Conservation (phyloP, 768 basidiomycete species). For the Xerocomellus amylosporus region DNA sequence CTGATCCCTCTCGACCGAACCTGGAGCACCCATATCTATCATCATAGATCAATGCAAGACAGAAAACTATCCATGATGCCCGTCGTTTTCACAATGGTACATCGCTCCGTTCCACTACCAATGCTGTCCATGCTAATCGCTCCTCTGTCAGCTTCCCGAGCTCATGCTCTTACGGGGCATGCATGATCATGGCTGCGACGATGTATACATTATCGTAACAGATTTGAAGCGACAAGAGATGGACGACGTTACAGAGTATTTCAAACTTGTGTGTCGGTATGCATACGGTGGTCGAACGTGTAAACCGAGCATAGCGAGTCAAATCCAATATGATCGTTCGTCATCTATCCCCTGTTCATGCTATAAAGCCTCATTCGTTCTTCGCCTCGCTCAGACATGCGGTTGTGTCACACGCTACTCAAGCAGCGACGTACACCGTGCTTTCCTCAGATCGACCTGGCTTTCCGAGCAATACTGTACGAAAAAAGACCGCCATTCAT, state of each 20-base stretch:
- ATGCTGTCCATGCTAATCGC: background rate
- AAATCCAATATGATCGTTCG: conserved; percentile 72
- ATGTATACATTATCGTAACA: conserved; percentile 75
- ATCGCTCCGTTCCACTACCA: conserved; percentile 10
- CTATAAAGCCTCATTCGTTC: conserved; percentile 3
- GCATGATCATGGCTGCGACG: conserved; percentile 78
- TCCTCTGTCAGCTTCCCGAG: conserved; percentile 58
- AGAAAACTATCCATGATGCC: conserved; percentile 74
- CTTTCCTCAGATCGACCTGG: conserved; percentile 79
- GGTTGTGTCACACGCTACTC: conserved; percentile 61
- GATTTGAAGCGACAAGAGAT: conserved; percentile 77
- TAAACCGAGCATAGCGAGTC: conserved; percentile 64
- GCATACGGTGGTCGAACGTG: conserved; percentile 56
- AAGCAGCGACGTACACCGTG: conserved; percentile 73
- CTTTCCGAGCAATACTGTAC: conserved; percentile 69
- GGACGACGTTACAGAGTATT: conserved; percentile 78
- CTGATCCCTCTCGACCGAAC: conserved; percentile 78
- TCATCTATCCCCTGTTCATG: conserved; percentile 12
- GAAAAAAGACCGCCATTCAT: conserved; percentile 77
- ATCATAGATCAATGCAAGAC: conserved; percentile 73
- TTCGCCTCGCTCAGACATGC: conserved; percentile 48
- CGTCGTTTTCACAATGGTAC: conserved; percentile 77
- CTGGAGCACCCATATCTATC: conserved; percentile 79
- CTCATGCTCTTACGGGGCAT: conserved; percentile 77
- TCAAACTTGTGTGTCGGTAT: conserved; percentile 67